Base-by-base conservation (phyloP, 1,284 basidiomycete genomes). In the Ganoderma sinense region DNA sequence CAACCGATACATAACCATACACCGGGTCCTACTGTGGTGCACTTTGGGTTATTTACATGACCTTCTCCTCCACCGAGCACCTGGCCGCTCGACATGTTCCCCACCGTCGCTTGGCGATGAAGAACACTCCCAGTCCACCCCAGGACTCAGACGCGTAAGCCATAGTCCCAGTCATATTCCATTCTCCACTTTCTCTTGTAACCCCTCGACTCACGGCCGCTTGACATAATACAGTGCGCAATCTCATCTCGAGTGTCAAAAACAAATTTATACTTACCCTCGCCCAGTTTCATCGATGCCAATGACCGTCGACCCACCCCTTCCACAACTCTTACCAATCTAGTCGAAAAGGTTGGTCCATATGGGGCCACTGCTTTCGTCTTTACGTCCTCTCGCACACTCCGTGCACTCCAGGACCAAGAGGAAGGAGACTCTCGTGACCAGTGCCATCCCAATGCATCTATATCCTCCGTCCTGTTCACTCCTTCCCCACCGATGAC, bases 61-160 rank as follows among this genome's bases (percentile, higher is more conserved):
- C 60, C 58, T 45, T 23, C 36, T 59, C 56, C 39, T 16, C 26
- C 67, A 40, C 64, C 69, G 67, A 67, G 53, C 67, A 64, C 18
- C 63, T 62, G 55, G 62, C 66, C 29, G 64, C 65, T 65, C 90
- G 90, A 91, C 76, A 84, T 91, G 84, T 90, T 89, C 26, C 82
- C 84, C 11, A 79, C 80, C 10, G 70, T 86, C 20, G 89, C 88
- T 79, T 1, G 84, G 70, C 69, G 45, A 73, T 73, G 70, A 67
- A 61, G 43, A 29, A 67, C 43, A 62, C 60, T 48, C 62, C 62
- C 20, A 4, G 41, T 39, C 45, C 2, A 11, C 66, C 55, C 16
- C 29, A 41, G 36, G 40, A 29, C 29, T 36, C 41, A 31, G 26
- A 48, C 40, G 62, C 64, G 73, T 73, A 31, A 45, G 69, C 62